A percentile compares a stretch with the other conserved stretches of the same genome.
Conservation (phyloP, 306 rosid species). For the Cucumis cinereus region DNA sequence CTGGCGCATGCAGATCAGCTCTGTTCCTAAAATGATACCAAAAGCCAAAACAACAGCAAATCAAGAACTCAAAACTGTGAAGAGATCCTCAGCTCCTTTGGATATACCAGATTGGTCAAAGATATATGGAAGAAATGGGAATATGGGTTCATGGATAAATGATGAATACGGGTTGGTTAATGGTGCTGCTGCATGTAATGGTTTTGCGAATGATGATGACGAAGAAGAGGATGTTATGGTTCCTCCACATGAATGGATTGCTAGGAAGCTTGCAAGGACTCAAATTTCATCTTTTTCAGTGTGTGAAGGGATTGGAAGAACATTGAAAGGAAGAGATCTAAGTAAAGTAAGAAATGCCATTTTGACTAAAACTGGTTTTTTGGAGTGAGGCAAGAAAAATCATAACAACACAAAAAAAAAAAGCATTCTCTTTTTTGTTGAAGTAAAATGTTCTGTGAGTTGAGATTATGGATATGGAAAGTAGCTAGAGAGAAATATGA, state of each 20-base stretch:
- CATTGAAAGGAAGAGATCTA: slow-evolving; percentile 91
- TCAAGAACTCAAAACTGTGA: slow-evolving; percentile 20
- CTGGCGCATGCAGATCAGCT: slow-evolving; percentile 19
- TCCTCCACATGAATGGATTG: slow-evolving; percentile 95
- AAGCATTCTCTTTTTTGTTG: neutral
- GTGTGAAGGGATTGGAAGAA: slow-evolving; percentile 87
- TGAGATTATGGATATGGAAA: neutral
- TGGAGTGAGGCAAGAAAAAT: slow-evolving; percentile 31
- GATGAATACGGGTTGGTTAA: neutral
- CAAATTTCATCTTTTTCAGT: slow-evolving; percentile 88
- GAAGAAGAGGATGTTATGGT: slow-evolving; percentile 44
- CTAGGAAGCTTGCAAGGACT: slow-evolving; percentile 75
- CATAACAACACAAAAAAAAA: neutral
- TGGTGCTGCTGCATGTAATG: neutral
- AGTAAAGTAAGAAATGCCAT: slow-evolving; percentile 80
- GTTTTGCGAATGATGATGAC: neutral
- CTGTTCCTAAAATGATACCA: slow-evolving; percentile 41
- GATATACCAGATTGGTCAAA: slow-evolving; percentile 85
- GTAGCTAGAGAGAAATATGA: neutral
- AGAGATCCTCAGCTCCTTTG: slow-evolving; percentile 60
- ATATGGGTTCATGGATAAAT: slow-evolving; percentile 15
- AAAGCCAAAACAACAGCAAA: slow-evolving; percentile 20
- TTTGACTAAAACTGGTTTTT: slow-evolving; percentile 81
- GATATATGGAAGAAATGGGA: slow-evolving; percentile 45
- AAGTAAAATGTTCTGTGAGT: neutral